Evolutionary conservation across 768 basidiomycete genomes (phyloP).

Genomic region (Pisolithus marmoratus): DNA sequence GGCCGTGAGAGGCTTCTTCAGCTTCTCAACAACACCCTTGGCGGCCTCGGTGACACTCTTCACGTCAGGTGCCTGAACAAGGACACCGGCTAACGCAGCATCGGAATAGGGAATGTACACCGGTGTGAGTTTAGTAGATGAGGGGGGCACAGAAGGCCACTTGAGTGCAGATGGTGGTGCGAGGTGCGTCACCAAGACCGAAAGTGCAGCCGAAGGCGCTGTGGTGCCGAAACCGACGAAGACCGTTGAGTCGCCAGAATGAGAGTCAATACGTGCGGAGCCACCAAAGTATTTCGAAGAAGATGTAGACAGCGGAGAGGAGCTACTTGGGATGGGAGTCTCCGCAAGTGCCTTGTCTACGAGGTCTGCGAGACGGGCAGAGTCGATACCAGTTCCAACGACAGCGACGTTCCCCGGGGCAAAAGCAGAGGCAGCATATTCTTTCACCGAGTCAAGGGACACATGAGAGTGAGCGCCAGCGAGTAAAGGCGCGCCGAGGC

Average conservation of each 20-base stretch:
- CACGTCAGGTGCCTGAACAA: conserved; percentile 64
- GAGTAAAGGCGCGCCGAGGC: conserved; percentile 88
- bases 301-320: conserved; percentile 25
- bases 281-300: conserved; percentile 71
- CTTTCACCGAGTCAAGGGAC: conserved; percentile 63
- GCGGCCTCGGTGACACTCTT: conserved; percentile 62
- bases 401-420: conserved; percentile 77
- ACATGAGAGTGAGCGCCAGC: conserved; percentile 64
- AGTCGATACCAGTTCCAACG: conserved; percentile 82
- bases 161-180: conserved; percentile 79
- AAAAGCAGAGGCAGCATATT: conserved; percentile 70
- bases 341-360: conserved; percentile 61
- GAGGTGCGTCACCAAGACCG: conserved; percentile 75
- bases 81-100: conserved; percentile 79
- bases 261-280: conserved; percentile 67
- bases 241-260: conserved; percentile 63
- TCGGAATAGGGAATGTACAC: conserved; percentile 90
- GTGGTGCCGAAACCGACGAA: conserved; percentile 84
- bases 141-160: conserved; percentile 67
- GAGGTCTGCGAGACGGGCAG: conserved; percentile 60
- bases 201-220: conserved; percentile 62
- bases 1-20: conserved; percentile 52
- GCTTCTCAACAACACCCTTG: conserved; percentile 59
- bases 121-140: conserved; percentile 57
- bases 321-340: conserved; percentile 25